These are phyloP conservation scores for Euphorbia peplus DNA, from an alignment of 345 rosid genomes.

Conservation along the genomic window DNA sequence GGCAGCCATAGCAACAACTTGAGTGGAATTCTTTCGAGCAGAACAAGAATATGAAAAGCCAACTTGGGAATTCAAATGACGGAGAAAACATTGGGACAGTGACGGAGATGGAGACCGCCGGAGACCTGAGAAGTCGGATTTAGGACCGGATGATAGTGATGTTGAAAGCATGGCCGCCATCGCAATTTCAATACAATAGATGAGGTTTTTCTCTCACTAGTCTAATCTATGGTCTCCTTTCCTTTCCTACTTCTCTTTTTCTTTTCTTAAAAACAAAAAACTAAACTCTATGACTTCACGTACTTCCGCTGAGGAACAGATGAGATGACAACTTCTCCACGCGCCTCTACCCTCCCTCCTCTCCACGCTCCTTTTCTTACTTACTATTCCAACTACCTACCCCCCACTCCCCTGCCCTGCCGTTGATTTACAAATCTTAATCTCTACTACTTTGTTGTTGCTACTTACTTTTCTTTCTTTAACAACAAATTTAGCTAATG, in stretches of 20 bases:
- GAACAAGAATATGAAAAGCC: slow-evolving; percentile 51
- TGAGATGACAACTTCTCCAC: too few species aligned
- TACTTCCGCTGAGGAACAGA: too few species aligned
- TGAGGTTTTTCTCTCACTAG: not conserved
- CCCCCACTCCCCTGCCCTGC: too few species aligned
- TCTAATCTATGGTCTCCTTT: not conserved
- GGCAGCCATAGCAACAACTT: slow-evolving; percentile 83
- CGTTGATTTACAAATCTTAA: too few species aligned
- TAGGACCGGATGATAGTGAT: slow-evolving; percentile 42
- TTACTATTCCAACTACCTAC: too few species aligned
- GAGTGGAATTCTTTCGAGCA: slow-evolving; percentile 49
- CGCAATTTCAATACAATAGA: slow-evolving; percentile 19
- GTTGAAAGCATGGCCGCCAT: slow-evolving; percentile 67
- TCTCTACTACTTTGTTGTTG: too few species aligned
- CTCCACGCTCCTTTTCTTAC: too few species aligned
- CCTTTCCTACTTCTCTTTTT: too few species aligned
- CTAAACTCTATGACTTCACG: too few species aligned
- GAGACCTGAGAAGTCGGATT: slow-evolving; percentile 50
- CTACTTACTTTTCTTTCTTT: too few species aligned
- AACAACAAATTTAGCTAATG: too few species aligned
- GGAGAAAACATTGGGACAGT: slow-evolving; percentile 38
- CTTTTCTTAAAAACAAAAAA: not conserved
- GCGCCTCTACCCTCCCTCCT: too few species aligned
- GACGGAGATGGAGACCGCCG: slow-evolving; percentile 44
- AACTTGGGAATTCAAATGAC: slow-evolving; percentile 43